Evolutionary conservation across 2,329 filamentous ascomycete genomes (phyloP).

Genomic region (Pochonia chlamydosporia): DNA sequence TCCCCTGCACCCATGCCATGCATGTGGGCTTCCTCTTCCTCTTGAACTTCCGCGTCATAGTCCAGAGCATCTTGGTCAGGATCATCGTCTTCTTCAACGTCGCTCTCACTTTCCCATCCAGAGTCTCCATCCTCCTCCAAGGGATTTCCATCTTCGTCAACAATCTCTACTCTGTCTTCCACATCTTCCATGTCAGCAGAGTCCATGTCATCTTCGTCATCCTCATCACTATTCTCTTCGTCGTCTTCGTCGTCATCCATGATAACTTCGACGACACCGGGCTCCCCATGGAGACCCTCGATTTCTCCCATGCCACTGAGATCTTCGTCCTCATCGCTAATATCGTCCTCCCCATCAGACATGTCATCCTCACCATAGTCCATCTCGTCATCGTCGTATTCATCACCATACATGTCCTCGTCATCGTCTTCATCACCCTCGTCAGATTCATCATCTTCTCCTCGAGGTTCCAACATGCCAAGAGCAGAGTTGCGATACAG

Average conservation of each 20-base stretch:
- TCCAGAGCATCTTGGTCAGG: slow-evolving; percentile 49
- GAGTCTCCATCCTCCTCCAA: slow-evolving; percentile 55
- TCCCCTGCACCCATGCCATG: slow-evolving; percentile 37
- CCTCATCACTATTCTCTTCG: slow-evolving; percentile 57
- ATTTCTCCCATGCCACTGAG: slow-evolving; percentile 80
- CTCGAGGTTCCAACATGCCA: slow-evolving; percentile 83
- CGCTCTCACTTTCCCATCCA: slow-evolving; percentile 55
- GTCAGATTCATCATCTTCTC: slow-evolving; percentile 76
- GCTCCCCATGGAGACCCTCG: slow-evolving; percentile 63
- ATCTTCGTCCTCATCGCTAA: slow-evolving; percentile 86
- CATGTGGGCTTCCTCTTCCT: slow-evolving; percentile 46
- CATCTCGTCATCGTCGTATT: slow-evolving; percentile 88
- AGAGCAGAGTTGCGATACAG: slow-evolving; percentile 94
- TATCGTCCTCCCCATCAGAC: slow-evolving; percentile 76
- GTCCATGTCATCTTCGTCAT: slow-evolving; percentile 41
- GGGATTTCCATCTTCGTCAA: slow-evolving; percentile 57
- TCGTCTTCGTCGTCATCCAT: slow-evolving; percentile 65
- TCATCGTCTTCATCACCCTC: slow-evolving; percentile 69
- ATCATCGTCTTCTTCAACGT: slow-evolving; percentile 49
- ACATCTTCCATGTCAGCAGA: slow-evolving; percentile 45
- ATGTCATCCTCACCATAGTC: slow-evolving; percentile 80
- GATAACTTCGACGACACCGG: slow-evolving; percentile 66
- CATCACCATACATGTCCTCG: slow-evolving; percentile 89
- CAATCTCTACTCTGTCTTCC: slow-evolving; percentile 49
- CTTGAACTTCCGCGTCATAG: slow-evolving; percentile 51